phyloP scores from a whole-genome alignment of 345 rosid species.

The Euphorbia peplus region DNA sequence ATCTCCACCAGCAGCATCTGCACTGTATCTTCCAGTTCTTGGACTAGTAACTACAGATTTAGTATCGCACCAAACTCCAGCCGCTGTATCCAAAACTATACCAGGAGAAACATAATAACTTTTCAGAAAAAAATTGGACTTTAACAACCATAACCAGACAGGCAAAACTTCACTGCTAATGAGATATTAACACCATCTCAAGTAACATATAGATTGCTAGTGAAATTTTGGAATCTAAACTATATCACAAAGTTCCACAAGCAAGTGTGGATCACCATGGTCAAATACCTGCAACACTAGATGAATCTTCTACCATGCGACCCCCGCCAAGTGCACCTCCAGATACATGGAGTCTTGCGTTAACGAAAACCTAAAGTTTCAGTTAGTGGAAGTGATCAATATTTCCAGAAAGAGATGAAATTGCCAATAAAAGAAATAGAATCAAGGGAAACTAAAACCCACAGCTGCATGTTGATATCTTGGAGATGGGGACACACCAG shows the following conservation, averaged over 20 bases:
- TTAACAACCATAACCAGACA: neutral
- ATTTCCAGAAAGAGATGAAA: neutral
- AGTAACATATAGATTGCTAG: neutral
- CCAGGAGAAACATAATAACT: constrained; percentile 14
- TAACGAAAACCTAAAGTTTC: constrained; percentile 80
- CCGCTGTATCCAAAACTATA: constrained; percentile 97
- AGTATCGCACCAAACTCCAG: constrained; percentile 99
- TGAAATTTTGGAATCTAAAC: neutral
- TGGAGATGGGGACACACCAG: constrained; percentile 96
- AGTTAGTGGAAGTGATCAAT: constrained; percentile 15
- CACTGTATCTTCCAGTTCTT: constrained; percentile 85
- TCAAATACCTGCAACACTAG: constrained; percentile 88
- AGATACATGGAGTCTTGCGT: constrained; percentile 97
- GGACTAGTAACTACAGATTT: constrained; percentile 97
- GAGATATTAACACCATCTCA: neutral
- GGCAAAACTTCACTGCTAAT: neutral
- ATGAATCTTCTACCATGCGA: constrained; percentile 99
- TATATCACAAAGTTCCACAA: neutral
- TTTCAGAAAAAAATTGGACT: neutral
- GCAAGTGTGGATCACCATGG: neutral
- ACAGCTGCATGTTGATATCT: constrained; percentile 99
- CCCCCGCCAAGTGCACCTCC: constrained; percentile 99
- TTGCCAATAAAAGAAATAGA: constrained; percentile 10
- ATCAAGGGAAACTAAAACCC: constrained; percentile 32
- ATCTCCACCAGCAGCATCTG: constrained; percentile 97